Base-by-base conservation (phyloP, 1,284 basidiomycete genomes). In the Coniferiporia weirii region DNA sequence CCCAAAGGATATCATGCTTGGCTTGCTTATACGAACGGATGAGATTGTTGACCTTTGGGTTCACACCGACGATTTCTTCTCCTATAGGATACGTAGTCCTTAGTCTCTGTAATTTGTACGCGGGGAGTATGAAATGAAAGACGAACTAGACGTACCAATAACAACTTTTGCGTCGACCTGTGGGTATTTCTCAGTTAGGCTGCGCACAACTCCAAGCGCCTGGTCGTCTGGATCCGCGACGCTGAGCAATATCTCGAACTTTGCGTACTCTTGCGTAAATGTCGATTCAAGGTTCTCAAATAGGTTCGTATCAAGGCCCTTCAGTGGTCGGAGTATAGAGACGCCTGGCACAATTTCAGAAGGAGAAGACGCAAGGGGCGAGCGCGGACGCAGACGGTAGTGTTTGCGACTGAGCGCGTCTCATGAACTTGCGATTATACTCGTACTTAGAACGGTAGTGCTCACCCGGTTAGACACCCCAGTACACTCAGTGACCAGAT, bases 11-110 rank as follows among this genome's bases (percentile, higher is more conserved):
- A 69, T 99, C 95, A 71, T 96, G 79, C 57, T 80, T 74, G 0
- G 96, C 95, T 67, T 83, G 76, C 44, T 77, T 77, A 71, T 96
- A 98, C 3, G 95, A 81, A 43, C 85, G 83, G 62, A 96, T 82
- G 44, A 99, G 85, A 70, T 99, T 99, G 78, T 98, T 98, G 68
- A 99, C 89, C 77, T 99, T 99, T 1, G 97, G 97, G 68, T 99
- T 99, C 44, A 95, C 88, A 1, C 96, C 95, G 17, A 96, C 82
- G 36, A 78, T 67, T 59, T 90, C 85, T 67, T 87, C 84, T 34
- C 88, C 88, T 89, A 5, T 27, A 27, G 27, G 27, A 27, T 27
- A 61, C 32, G 59, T 47, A 54, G 61, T 44, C 44, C 34, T 47
- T 60, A 52, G 57, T 20, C 49, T 47, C 22, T 36, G 12, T 55